Percentiles rank a stretch among this genome's conserved stretches.
These are phyloP conservation scores for Echites panduratus DNA, from an alignment of 257 asterid genomes.

Conservation along the genomic window DNA sequence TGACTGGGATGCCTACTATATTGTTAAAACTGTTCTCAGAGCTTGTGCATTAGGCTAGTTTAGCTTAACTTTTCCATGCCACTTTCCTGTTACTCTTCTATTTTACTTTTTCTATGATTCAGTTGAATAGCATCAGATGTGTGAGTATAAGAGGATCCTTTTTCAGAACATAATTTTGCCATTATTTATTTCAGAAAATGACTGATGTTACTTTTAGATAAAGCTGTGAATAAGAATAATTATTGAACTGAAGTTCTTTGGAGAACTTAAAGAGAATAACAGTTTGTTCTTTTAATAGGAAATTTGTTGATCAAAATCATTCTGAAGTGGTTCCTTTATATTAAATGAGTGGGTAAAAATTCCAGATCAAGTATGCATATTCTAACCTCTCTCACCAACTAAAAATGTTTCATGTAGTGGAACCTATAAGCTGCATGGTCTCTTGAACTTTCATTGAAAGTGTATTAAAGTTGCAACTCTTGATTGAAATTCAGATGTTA, in stretches of 20 bases:
- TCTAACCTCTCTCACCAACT: not conserved
- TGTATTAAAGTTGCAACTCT: not conserved
- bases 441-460: not conserved
- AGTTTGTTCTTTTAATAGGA: not conserved
- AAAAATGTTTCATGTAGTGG: not conserved
- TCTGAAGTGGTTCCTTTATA: not conserved
- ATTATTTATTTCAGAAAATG: no score
- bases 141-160: not conserved
- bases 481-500: not conserved
- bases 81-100: no score
- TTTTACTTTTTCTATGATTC: not conserved
- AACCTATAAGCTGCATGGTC: not conserved
- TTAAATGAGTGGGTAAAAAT: not conserved
- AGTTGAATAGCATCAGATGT: not conserved
- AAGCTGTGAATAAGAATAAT: not conserved
- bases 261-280: not conserved
- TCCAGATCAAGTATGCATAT: not conserved
- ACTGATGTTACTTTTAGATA: not conserved
- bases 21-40: not conserved
- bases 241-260: not conserved
- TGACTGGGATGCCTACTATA: not conserved
- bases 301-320: not conserved
- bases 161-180: not conserved
- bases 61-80: not conserved
- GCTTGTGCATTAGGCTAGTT: not conserved